Evolutionary conservation across 2,329 filamentous ascomycete genomes (phyloP).

Genomic region (Microdochium trichocladiopsis): DNA sequence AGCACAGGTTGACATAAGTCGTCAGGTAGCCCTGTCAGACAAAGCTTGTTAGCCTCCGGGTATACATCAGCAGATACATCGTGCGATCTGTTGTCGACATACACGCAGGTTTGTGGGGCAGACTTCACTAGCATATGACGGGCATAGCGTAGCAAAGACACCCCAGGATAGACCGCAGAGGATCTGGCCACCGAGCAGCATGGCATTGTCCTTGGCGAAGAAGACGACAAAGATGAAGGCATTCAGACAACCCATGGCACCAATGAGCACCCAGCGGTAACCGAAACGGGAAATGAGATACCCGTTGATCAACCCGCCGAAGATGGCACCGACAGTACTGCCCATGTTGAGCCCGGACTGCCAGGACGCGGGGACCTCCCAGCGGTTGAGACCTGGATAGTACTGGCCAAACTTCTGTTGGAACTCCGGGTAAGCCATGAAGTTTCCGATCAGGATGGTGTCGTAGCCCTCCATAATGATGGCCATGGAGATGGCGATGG

Average conservation of each 20-base stretch:
- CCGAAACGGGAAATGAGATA: constrained; percentile 18
- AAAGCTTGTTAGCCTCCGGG: background rate
- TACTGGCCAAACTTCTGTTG: constrained; percentile 18
- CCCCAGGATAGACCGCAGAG: constrained; percentile 23
- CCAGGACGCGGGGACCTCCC: constrained; percentile 19
- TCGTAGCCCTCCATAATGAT: constrained; percentile 26
- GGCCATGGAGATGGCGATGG: constrained; percentile 19
- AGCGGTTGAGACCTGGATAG: constrained; percentile 10
- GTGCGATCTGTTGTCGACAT: background rate
- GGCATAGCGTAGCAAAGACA: constrained; percentile 21
- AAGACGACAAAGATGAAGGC: constrained; percentile 20
- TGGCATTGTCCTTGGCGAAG: constrained; percentile 12
- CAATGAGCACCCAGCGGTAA: constrained; percentile 21
- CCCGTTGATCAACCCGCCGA: constrained; percentile 20
- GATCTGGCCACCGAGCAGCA: constrained; percentile 18
- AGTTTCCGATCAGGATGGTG: constrained; percentile 20
- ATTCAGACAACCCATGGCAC: constrained; percentile 16
- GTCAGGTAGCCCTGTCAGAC: constrained; percentile 23
- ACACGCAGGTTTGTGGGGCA: constrained; percentile 21
- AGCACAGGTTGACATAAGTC: constrained; percentile 38
- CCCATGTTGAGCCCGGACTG: constrained; percentile 19
- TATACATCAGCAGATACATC: background rate
- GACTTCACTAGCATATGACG: constrained; percentile 26
- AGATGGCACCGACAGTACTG: constrained; percentile 18
- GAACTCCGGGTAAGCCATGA: constrained; percentile 22